Evolutionary conservation across 2,329 filamentous ascomycete species (phyloP).

Genomic region (Ophiostoma himal-ulmi): DNA sequence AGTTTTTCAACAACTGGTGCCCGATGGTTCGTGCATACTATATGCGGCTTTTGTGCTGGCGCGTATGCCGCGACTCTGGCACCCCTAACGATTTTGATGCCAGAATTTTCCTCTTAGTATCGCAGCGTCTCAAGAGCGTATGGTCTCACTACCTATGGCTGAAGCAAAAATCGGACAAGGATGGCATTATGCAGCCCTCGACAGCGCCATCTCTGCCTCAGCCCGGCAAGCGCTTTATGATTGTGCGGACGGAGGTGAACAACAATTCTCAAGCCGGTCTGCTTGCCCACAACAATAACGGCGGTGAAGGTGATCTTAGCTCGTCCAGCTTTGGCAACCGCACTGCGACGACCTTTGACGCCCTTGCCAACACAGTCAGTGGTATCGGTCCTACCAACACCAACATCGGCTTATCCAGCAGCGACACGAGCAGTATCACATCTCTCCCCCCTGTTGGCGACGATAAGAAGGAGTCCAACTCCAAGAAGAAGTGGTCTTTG

Average conservation of each 20-base stretch:
- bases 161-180: constrained; percentile 57
- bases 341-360: constrained; percentile 21
- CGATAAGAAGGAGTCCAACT: constrained; percentile 30
- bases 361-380: constrained; percentile 11
- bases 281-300: constrained; percentile 19
- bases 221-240: constrained; percentile 78
- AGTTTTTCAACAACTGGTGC: constrained; percentile 88
- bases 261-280: constrained; percentile 44
- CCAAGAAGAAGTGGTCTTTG: constrained; percentile 58
- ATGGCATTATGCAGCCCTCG: constrained; percentile 55
- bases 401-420: constrained; percentile 22
- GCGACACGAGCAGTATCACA: constrained; percentile 20
- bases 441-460: not conserved
- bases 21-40: constrained; percentile 92
- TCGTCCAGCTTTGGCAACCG: constrained; percentile 6
- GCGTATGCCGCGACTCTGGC: constrained; percentile 70
- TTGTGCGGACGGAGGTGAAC: constrained; percentile 70
- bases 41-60: constrained; percentile 86
- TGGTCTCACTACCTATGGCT: constrained; percentile 79
- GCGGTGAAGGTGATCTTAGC: not conserved
- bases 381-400: constrained; percentile 7
- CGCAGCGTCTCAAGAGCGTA: constrained; percentile 60
- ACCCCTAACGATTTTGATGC: constrained; percentile 58
- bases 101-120: constrained; percentile 62
- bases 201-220: constrained; percentile 79